Percentiles rank a stretch among this genome's conserved stretches.
Evolutionary conservation across 768 basidiomycete genomes (phyloP).

Genomic region (Boletus pseudo-olivaceus): DNA sequence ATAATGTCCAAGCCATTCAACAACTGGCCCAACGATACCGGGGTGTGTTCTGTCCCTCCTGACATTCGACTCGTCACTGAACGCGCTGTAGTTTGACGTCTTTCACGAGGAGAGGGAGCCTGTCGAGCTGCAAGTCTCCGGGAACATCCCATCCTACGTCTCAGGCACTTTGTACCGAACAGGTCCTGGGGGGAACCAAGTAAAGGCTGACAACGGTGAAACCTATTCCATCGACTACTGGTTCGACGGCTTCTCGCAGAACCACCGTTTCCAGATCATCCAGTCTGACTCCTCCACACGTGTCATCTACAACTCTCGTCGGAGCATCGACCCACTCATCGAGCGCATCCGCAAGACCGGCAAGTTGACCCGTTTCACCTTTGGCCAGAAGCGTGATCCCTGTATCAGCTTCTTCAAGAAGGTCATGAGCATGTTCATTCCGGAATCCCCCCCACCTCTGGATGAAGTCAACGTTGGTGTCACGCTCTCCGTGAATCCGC

Average conservation of each 20-base stretch:
- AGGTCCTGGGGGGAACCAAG: slow-evolving; percentile 35
- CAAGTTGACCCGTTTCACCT: slow-evolving; percentile 13
- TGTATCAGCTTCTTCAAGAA: slow-evolving; percentile 30
- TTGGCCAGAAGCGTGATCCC: slow-evolving; percentile 34
- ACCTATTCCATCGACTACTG: slow-evolving; percentile 34
- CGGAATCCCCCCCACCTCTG: neutral
- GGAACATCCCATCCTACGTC: slow-evolving; percentile 34
- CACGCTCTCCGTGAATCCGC: slow-evolving; percentile 31
- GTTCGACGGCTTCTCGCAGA: slow-evolving; percentile 41
- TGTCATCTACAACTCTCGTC: slow-evolving; percentile 35
- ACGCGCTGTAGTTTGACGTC: slow-evolving; percentile 23
- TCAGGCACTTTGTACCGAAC: slow-evolving; percentile 38
- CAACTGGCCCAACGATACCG: slow-evolving; percentile 30
- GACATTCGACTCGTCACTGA: neutral
- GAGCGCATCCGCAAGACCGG: slow-evolving; percentile 29
- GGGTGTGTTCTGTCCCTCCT: slow-evolving; percentile 10
- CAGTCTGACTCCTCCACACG: slow-evolving; percentile 20
- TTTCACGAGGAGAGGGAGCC: slow-evolving; percentile 27
- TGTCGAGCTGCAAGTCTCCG: slow-evolving; percentile 27
- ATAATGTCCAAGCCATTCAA: slow-evolving; percentile 27
- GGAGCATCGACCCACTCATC: slow-evolving; percentile 27
- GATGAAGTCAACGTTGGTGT: slow-evolving; percentile 25
- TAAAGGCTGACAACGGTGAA: slow-evolving; percentile 16
- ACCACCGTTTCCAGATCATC: slow-evolving; percentile 39
- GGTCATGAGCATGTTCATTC: slow-evolving; percentile 30